Percentiles rank a stretch among this genome's conserved stretches.
These are phyloP conservation scores for Trichoderma harzianum DNA, from an alignment of 2,329 filamentous ascomycete species.

Conservation along the genomic window DNA sequence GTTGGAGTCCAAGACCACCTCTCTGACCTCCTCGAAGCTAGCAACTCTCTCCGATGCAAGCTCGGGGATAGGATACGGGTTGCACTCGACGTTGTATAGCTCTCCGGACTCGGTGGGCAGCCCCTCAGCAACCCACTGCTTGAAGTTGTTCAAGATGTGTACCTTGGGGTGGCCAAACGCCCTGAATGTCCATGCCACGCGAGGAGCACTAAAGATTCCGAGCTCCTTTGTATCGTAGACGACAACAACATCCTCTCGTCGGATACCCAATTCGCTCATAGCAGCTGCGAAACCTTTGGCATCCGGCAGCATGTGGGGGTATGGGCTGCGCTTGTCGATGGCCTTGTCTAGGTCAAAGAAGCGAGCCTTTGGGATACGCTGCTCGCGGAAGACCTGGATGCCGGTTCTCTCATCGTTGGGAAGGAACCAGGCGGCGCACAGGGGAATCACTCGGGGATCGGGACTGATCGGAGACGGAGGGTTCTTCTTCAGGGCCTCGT, in stretches of 20 bases:
- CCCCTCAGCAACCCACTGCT: slow-evolving; percentile 83
- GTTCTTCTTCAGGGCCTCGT: slow-evolving; percentile 78
- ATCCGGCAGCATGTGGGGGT: slow-evolving; percentile 93
- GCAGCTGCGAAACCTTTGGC: slow-evolving; percentile 77
- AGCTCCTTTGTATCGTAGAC: slow-evolving; percentile 91
- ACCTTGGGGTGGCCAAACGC: slow-evolving; percentile 87
- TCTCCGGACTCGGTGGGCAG: slow-evolving; percentile 78
- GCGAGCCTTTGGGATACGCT: slow-evolving; percentile 81
- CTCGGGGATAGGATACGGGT: slow-evolving; percentile 61
- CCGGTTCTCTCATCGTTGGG: slow-evolving; percentile 86
- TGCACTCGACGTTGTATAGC: slow-evolving; percentile 64
- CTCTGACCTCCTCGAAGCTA: slow-evolving; percentile 77
- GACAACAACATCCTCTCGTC: slow-evolving; percentile 82
- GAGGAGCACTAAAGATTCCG: slow-evolving; percentile 89
- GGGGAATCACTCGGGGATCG: slow-evolving; percentile 76
- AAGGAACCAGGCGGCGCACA: slow-evolving; percentile 95
- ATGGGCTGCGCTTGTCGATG: slow-evolving; percentile 81
- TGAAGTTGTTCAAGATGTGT: slow-evolving; percentile 93
- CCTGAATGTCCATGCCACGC: slow-evolving; percentile 89
- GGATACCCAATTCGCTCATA: slow-evolving; percentile 86
- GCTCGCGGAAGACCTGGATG: slow-evolving; percentile 73
- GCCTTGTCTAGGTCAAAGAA: slow-evolving; percentile 97
- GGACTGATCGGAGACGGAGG: slow-evolving; percentile 75
- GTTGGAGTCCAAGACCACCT: slow-evolving; percentile 70
- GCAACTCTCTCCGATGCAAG: slow-evolving; percentile 64